These are phyloP conservation scores for Hortiboletus flavorubellus DNA, from an alignment of 768 basidiomycete genomes.

Conservation along the genomic window DNA sequence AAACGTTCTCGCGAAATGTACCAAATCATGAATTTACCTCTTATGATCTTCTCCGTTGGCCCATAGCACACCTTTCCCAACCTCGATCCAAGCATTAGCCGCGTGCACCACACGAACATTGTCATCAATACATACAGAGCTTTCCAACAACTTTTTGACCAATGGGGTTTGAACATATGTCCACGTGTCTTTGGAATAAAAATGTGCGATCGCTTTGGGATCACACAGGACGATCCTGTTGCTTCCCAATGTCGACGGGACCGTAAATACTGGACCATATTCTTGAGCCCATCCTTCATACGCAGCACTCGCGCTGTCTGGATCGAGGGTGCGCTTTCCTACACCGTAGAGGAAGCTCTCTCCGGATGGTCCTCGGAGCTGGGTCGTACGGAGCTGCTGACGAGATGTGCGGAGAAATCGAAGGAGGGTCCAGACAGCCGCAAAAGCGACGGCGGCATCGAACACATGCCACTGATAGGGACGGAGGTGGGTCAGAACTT, in stretches of 20 bases:
- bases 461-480: background rate
- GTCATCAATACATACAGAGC: background rate
- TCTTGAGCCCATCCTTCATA: constrained; percentile 21
- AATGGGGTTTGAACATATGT: constrained; percentile 41
- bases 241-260: constrained; percentile 6
- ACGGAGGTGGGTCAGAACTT: background rate
- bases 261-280: constrained; percentile 11
- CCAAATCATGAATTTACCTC: constrained; percentile 27
- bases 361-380: constrained; percentile 5
- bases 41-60: constrained; percentile 43
- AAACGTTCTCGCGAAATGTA: background rate
- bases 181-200: background rate
- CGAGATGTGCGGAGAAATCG: background rate
- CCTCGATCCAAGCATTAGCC: background rate
- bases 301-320: background rate
- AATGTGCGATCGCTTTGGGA: constrained; percentile 31
- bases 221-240: constrained; percentile 30
- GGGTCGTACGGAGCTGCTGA: constrained; percentile 7
- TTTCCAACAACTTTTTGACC: background rate
- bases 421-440: constrained; percentile 7
- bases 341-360: constrained; percentile 15
- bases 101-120: background rate
- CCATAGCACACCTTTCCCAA: constrained; percentile 31
- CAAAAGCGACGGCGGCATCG: background rate
- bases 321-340: background rate